phyloP scores from a whole-genome alignment of 352 stramenopile species.

The Thraustotheca clavata region DNA sequence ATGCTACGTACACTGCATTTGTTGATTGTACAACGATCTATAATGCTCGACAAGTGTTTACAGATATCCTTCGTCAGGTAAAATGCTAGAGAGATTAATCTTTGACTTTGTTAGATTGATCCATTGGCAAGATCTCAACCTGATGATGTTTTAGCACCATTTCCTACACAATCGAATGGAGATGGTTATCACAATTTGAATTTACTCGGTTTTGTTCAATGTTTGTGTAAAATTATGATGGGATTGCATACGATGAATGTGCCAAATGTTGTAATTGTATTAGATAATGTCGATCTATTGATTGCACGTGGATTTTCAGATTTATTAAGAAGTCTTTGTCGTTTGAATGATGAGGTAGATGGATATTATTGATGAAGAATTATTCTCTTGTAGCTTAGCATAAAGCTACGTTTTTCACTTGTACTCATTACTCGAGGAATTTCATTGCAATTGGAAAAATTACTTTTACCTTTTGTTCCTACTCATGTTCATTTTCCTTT shows the following conservation, averaged over 20 bases:
- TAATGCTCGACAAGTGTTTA: conserved; percentile 55
- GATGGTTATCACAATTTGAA: conserved; percentile 20
- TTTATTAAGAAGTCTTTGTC: conserved; percentile 54
- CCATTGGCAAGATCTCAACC: conserved; percentile 7
- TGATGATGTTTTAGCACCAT: not conserved
- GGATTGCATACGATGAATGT: not conserved
- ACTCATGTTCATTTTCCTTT: conserved; percentile 47
- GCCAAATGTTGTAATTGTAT: conserved; percentile 42
- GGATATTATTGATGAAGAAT: conserved; percentile 44
- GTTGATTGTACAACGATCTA: conserved; percentile 68
- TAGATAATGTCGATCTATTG: conserved; percentile 64
- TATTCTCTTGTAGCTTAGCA: conserved; percentile 2
- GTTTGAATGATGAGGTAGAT: conserved; percentile 48
- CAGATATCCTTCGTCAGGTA: conserved; percentile 58
- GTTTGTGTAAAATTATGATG: conserved; percentile 27
- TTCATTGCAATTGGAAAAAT: conserved; percentile 50
- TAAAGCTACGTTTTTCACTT: conserved; percentile 32
- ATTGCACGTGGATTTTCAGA: conserved; percentile 43
- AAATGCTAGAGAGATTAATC: conserved; percentile 23
- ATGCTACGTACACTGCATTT: conserved; percentile 32
- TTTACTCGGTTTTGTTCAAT: conserved; percentile 18
- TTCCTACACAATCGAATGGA: not conserved
- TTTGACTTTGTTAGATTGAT: conserved; percentile 17
- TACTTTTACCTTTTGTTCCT: conserved; percentile 43
- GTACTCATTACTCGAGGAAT: conserved; percentile 57